phyloP scores from a whole-genome alignment of 805 yeast genomes.

The Ogataea ganodermae region DNA sequence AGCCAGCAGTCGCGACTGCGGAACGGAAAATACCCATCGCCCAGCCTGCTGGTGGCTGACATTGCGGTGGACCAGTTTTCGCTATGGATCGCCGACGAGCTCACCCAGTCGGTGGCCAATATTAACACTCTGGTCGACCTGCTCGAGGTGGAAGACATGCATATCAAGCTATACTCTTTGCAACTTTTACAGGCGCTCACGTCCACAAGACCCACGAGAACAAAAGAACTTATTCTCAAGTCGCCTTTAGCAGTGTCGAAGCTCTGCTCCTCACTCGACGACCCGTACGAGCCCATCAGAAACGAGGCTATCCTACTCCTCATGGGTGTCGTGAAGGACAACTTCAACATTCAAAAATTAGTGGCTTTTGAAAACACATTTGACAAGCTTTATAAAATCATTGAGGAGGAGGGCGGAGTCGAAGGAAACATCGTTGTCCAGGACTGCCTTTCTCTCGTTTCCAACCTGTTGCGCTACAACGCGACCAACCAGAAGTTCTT shows the following conservation, averaged over 20 bases:
- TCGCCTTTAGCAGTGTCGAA: slow-evolving; percentile 81
- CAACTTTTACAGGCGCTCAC: slow-evolving; percentile 84
- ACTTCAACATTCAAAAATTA: slow-evolving; percentile 83
- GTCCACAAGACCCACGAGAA: slow-evolving; percentile 68
- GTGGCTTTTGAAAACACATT: slow-evolving; percentile 95
- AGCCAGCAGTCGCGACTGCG: slow-evolving; percentile 71
- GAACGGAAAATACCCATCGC: slow-evolving; percentile 80
- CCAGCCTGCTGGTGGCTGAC: slow-evolving; percentile 56
- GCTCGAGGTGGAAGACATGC: slow-evolving; percentile 58
- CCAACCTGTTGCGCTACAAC: slow-evolving; percentile 75
- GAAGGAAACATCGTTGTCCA: slow-evolving; percentile 89
- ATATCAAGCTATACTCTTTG: slow-evolving; percentile 74
- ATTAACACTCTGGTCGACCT: slow-evolving; percentile 51
- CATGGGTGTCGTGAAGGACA: slow-evolving; percentile 78
- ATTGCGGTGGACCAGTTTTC: slow-evolving; percentile 78
- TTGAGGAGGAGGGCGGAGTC: slow-evolving; percentile 85
- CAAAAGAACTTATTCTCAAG: slow-evolving; percentile 71
- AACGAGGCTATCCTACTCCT: slow-evolving; percentile 85
- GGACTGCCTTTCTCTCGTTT: slow-evolving; percentile 78
- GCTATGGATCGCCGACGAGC: slow-evolving; percentile 92
- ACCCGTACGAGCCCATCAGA: slow-evolving; percentile 78
- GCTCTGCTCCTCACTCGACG: slow-evolving; percentile 62
- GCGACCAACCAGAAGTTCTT: slow-evolving; percentile 89
- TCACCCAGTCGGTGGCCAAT: slow-evolving; percentile 63
- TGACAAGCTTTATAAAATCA: slow-evolving; percentile 75